A percentile compares a stretch with the other conserved stretches of the same genome.
phyloP scores from a whole-genome alignment of 2,329 filamentous ascomycete species.

The Tolypocladium pustulatum region DNA sequence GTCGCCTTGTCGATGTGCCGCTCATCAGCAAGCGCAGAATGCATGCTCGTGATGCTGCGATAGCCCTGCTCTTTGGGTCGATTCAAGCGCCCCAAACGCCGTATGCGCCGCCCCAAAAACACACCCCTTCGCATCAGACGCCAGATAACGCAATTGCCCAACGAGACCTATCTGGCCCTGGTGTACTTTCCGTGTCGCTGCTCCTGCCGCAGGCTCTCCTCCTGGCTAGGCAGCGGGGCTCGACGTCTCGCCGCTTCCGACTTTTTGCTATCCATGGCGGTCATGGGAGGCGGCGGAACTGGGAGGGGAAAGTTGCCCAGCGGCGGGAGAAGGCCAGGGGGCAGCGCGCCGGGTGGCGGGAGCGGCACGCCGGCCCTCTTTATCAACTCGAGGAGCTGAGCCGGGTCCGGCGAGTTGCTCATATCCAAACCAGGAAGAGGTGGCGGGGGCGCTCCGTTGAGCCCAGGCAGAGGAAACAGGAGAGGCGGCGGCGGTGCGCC shows the following conservation, averaged over 20 bases:
- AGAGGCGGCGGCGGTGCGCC: slow-evolving; percentile 37
- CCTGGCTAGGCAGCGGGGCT: slow-evolving; percentile 71
- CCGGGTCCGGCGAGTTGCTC: slow-evolving; percentile 49
- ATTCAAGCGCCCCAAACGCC: too few relatives aligned
- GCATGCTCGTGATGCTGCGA: too few relatives aligned
- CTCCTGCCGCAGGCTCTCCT: slow-evolving; percentile 70
- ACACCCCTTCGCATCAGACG: not conserved
- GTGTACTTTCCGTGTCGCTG: slow-evolving; percentile 58
- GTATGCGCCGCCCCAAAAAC: not conserved
- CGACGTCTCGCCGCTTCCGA: slow-evolving; percentile 34
- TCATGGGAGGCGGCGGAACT: slow-evolving; percentile 27
- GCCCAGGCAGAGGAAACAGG: slow-evolving; percentile 40
- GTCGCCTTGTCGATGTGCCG: too few relatives aligned
- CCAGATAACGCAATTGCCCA: too few relatives aligned
- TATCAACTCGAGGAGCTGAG: slow-evolving; percentile 53
- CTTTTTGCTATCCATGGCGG: slow-evolving; percentile 20
- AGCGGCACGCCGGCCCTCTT: slow-evolving; percentile 53
- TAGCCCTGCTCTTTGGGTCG: too few relatives aligned
- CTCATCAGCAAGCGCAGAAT: too few relatives aligned
- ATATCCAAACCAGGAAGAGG: slow-evolving; percentile 47
- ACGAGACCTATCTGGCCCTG: slow-evolving; percentile 23
- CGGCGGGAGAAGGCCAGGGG: slow-evolving; percentile 34
- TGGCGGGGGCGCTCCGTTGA: slow-evolving; percentile 34
- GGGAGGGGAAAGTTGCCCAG: slow-evolving; percentile 23
- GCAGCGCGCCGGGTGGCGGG: slow-evolving; percentile 38